Evolutionary conservation across 164 flowering plant species (phyloP), one percentile per base, ranked within the genome.

Genomic region (Vitis amurensis): DNA sequence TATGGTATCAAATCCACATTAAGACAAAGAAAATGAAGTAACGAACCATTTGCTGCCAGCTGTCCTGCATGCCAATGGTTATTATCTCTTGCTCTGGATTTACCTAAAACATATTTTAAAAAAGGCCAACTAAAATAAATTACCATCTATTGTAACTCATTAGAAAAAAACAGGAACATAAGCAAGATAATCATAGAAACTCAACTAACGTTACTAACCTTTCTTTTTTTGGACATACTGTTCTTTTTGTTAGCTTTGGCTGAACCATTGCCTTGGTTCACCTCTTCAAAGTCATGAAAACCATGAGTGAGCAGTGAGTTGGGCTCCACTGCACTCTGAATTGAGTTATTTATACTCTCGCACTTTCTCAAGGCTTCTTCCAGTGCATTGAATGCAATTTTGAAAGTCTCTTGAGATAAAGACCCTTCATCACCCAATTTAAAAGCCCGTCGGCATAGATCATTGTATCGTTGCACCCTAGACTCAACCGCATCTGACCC

Each of bases 391-490:
- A 71, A 55, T 62, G 77, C 82, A 67, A 81, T 50, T 51, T 55
- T 66, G 56, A 75, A 81, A 69, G 75, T 81, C 55, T 79, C 83
- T 63, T 71, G 71, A 30, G 81, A 81, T 69, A 81, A 70, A 50
- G 83, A 82, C 23, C 79, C 86, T 78, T 82, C 86, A 60, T 84
- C 85, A 62, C 81, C 76, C 71, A 84, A 55, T 58, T 71, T 76
- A 65, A 79, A 44, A 14, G 82, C 84, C 48, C 59, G 66, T 17
- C 59, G 65, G 47, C 80, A 81, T 8, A 84, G 61, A 55, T 75
- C 78, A 67, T 69, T 75, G 70, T 74, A 81, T 2, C 84, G 76
- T 15, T 77, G 79, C 15, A 50, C 70, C 69, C 76, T 76, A 23
- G 78, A 73, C 11, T 73, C 71, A 31, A 73, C n/a, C 49, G 51